These are phyloP conservation scores for Spergularia bocconei DNA, from an alignment of 148 eudicot genomes.

Conservation along the genomic window DNA sequence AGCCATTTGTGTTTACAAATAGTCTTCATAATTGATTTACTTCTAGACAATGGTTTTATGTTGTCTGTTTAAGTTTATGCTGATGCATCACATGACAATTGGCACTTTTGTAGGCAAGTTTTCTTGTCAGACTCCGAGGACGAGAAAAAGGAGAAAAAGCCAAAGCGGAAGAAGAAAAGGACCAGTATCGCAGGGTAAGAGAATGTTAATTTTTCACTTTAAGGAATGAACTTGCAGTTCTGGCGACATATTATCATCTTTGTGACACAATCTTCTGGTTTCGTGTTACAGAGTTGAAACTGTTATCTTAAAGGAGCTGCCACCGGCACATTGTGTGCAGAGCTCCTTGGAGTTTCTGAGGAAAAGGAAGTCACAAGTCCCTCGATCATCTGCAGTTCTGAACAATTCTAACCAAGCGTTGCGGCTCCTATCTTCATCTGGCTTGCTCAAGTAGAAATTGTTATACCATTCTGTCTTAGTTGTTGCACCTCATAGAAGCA, in stretches of 20 bases:
- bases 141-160: constrained; percentile 43
- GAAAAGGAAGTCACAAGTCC: constrained; percentile 60
- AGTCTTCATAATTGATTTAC: background rate
- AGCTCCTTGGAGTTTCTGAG: constrained; percentile 75
- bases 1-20: background rate
- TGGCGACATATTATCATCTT: constrained; percentile 2
- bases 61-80: background rate
- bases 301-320: constrained; percentile 64
- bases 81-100: background rate
- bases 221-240: background rate
- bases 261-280: background rate
- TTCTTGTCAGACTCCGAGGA: constrained; percentile 91
- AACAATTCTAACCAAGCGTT: constrained; percentile 82
- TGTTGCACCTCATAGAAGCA: background rate
- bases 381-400: constrained; percentile 76
- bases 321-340: constrained; percentile 66
- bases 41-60: background rate
- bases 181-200: constrained; percentile 57
- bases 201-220: background rate
- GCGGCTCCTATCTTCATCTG: constrained; percentile 65
- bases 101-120: constrained; percentile 56
- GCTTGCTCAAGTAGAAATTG: constrained; percentile 45
- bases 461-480: background rate
- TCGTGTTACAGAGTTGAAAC: constrained; percentile 48
- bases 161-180: constrained; percentile 56